Base-by-base conservation (phyloP, 2,329 filamentous ascomycete genomes). In the Talaromyces sp. region DNA sequence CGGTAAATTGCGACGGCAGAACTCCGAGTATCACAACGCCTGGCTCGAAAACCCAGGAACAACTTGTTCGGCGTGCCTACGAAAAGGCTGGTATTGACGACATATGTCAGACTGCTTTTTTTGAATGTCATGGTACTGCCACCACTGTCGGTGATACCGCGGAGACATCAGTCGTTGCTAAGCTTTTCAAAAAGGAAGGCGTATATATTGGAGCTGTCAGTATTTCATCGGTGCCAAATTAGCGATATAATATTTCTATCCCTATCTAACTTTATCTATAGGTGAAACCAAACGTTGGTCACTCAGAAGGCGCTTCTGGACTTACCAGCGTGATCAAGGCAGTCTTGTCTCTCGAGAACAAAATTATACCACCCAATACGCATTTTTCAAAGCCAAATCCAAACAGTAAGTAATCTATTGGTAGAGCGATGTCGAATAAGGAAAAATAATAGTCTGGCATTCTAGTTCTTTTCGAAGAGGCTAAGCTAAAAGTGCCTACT, bases 1-100 rank as follows among this genome's bases (percentile, higher is more conserved):
- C 61, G 6, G 68, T 69, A 4, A 70, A 70, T 24, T 70, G 72
- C 29, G 68, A 66, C 7, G 69, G 71, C 2, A 70, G 77, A 32
- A 86, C 84, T 1, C 72, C 69, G 24, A 82, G 82, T 0, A 80
- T 85, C 61, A 84, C 82, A 0, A 77, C 83, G 69, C 83, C 83
- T 0, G 84, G 74, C 58, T 66, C 74, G 3, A 58, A 68, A 4
- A 77, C 80, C 1, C 81, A 84, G 65, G 70, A 53, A 26, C 10
- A 43, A 21, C 50, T 59, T 19, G 24, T 59, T 24, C 29, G 29
- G 11, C 19, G 27, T 17, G 48, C 50, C 4, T 43, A 59, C 21
- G 4, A 41, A n/a, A 26, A 53, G 3, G 32, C 38, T 21, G 57
- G 48, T 2, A 31, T 59, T 10, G 17, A 53, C 21, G 14, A 26